Evolutionary conservation across 2,329 filamentous ascomycete genomes (phyloP).

Genomic region (Alternaria dauci): DNA sequence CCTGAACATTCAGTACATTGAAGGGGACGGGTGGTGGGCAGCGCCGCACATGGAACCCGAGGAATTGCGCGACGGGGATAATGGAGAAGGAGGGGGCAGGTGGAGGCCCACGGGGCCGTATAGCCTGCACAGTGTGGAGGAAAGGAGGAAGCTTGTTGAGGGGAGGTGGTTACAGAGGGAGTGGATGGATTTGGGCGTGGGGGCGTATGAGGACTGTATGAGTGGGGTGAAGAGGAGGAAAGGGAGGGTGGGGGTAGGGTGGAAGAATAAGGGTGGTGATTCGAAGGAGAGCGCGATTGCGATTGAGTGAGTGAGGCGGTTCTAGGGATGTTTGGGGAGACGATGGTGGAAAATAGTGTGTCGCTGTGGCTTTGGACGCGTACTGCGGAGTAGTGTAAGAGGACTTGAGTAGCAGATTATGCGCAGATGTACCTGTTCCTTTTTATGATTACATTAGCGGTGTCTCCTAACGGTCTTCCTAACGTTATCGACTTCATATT

Average conservation of each 20-base stretch:
- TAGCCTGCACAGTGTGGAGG: constrained; percentile 30
- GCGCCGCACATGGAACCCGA: not conserved
- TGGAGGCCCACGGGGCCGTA: constrained; percentile 9
- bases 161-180: constrained; percentile 24
- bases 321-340: not conserved
- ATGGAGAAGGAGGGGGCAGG: not conserved
- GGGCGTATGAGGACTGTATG: constrained; percentile 11
- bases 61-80: not conserved
- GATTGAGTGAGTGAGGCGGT: not conserved
- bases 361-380: not conserved
- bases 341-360: not conserved
- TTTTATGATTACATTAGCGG: constrained; percentile 73
- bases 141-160: constrained; percentile 28
- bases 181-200: constrained; percentile 13
- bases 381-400: not conserved
- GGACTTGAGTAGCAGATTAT: not conserved
- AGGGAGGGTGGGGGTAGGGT: not conserved
- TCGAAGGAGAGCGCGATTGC: not conserved
- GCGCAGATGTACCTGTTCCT: constrained; percentile 73
- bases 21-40: not conserved
- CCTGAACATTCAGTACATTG: constrained; percentile 15
- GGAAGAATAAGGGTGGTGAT: not conserved
- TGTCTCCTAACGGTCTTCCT: no score
- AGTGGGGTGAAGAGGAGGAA: constrained; percentile 10
- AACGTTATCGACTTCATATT: constrained; percentile 87